Evolutionary conservation across 2,329 filamentous ascomycete species (phyloP).

Genomic region (Penicillium expansum): DNA sequence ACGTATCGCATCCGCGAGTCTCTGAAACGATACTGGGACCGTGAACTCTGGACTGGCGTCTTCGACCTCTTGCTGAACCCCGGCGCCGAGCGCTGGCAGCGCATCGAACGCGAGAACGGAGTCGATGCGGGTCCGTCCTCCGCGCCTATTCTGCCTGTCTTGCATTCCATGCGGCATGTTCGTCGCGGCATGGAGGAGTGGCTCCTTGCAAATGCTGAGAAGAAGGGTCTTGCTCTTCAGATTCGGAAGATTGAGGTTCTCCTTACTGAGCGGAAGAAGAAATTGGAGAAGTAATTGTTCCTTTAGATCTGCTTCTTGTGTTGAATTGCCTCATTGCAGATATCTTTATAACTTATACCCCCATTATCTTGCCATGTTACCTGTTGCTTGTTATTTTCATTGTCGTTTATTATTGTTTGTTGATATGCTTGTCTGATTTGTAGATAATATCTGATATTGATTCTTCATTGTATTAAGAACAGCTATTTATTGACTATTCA

Average conservation of each 20-base stretch:
- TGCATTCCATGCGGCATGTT: slow-evolving; percentile 65
- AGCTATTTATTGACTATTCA: not conserved
- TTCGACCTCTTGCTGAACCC: slow-evolving; percentile 89
- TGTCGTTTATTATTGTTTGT: not conserved
- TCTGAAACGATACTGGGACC: slow-evolving; percentile 95
- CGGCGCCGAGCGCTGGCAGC: slow-evolving; percentile 54
- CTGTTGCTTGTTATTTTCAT: not conserved
- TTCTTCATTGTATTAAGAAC: not conserved
- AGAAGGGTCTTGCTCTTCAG: slow-evolving; percentile 61
- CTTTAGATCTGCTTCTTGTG: not conserved
- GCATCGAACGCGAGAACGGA: slow-evolving; percentile 51
- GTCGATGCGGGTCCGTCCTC: not conserved
- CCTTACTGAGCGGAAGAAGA: slow-evolving; percentile 56
- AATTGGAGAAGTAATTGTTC: slow-evolving; percentile 29
- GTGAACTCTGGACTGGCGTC: slow-evolving; percentile 78
- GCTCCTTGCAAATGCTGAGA: slow-evolving; percentile 78
- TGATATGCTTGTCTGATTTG: not conserved
- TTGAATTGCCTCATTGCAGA: not conserved
- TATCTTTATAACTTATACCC: slow-evolving; percentile 8
- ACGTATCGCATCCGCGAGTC: slow-evolving; percentile 77
- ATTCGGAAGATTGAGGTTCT: slow-evolving; percentile 65
- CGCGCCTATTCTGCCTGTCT: slow-evolving; percentile 63
- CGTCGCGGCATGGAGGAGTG: slow-evolving; percentile 80
- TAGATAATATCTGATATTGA: not conserved
- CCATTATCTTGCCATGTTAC: slow-evolving; percentile 1